A percentile compares a stretch with the other conserved stretches of the same genome.
Conservation (phyloP, 2,329 filamentous ascomycete species). For the Fragosphaeria purpurea region DNA sequence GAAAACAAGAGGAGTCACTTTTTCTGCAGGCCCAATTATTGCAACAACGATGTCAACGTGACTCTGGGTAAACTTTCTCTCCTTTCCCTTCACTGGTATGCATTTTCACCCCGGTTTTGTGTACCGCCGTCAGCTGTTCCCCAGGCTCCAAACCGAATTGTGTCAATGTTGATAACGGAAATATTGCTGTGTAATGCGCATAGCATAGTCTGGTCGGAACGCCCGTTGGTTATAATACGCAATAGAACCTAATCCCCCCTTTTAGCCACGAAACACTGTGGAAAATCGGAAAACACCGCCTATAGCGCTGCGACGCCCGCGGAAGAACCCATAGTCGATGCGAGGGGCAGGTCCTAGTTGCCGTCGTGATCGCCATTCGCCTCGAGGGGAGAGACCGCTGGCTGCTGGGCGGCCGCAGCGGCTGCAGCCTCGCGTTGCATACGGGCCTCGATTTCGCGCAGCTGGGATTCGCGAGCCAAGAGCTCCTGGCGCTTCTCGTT, state of each 20-base stretch:
- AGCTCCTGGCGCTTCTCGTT: constrained; percentile 99
- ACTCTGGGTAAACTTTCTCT: constrained; percentile 14
- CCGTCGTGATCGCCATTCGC: constrained; percentile 46
- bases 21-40: too few relatives aligned
- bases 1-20: neutral
- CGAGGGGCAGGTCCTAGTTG: constrained; percentile 26
- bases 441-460: constrained; percentile 95
- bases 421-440: constrained; percentile 79
- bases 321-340: neutral
- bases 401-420: constrained; percentile 30
- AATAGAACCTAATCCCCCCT: constrained; percentile 7
- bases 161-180: neutral
- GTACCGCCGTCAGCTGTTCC: too few relatives aligned
- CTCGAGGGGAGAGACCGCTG: constrained; percentile 27
- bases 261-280: neutral
- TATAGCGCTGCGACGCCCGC: too few relatives aligned
- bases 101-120: too few relatives aligned
- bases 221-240: constrained; percentile 23
- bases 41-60: too few relatives aligned
- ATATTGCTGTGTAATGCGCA: constrained; percentile 29
- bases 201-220: too few relatives aligned
- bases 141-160: too few relatives aligned
- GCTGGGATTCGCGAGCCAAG: constrained; percentile 91
- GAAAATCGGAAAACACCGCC: too few relatives aligned
- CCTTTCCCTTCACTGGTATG: neutral